Percentiles rank a stretch among this genome's conserved stretches.
Evolutionary conservation across 2,329 filamentous ascomycete species (phyloP).

Genomic region (Fusarium circinatum): DNA sequence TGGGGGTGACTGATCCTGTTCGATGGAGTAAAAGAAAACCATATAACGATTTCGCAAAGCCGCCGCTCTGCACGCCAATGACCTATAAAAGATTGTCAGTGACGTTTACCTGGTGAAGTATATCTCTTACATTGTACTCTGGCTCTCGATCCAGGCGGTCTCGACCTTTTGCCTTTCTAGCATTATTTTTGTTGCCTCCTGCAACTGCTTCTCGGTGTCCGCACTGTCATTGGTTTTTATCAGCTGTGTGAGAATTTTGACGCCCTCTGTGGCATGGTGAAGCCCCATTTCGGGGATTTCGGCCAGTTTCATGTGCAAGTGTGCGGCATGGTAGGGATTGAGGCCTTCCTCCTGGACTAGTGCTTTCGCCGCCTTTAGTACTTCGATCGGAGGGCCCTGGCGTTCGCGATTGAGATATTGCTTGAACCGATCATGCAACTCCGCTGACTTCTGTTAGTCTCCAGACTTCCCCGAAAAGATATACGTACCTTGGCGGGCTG

Average conservation of each 20-base stretch:
- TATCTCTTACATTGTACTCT: neutral
- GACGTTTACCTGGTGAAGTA: neutral
- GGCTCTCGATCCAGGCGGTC: neutral
- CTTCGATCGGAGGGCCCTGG: neutral
- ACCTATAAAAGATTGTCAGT: neutral
- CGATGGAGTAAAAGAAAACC: neutral
- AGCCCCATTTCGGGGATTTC: neutral
- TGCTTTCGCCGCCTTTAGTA: neutral
- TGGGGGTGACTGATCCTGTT: neutral
- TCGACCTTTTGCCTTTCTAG: neutral
- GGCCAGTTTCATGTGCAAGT: neutral
- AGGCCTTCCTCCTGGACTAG: neutral
- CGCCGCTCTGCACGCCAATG: neutral
- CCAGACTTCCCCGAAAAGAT: neutral
- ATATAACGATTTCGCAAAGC: neutral
- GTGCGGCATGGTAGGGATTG: neutral
- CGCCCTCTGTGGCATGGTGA: neutral
- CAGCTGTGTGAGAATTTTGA: neutral
- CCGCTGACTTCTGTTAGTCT: neutral
- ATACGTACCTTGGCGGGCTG: neutral
- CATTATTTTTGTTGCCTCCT: neutral
- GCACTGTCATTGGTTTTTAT: neutral
- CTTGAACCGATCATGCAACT: neutral
- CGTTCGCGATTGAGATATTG: neutral
- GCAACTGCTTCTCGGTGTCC: accelerated